Conservation (phyloP, 306 rosid species). For the Erythrophleum fordii region DNA sequence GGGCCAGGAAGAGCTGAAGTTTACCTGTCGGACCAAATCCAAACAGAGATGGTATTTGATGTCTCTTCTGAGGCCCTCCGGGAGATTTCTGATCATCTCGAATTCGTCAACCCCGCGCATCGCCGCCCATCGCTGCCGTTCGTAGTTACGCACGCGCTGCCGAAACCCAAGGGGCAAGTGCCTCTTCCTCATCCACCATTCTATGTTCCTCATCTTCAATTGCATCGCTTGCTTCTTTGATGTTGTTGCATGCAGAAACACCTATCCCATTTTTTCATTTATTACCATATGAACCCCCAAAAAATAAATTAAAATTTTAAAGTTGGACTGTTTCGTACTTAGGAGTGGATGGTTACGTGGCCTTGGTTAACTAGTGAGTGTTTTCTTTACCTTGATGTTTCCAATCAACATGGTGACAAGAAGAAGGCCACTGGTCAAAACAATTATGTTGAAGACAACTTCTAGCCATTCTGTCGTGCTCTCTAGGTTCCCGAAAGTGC, state of each 20-base stretch:
- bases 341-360: too few relatives aligned
- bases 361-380: too few relatives aligned
- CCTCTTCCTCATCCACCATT: conserved; percentile 98
- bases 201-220: conserved; percentile 87
- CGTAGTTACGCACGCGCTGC: conserved; percentile 87
- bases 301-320: neutral
- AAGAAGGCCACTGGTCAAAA: conserved; percentile 85
- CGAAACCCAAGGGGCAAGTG: conserved; percentile 67
- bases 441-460: conserved; percentile 88
- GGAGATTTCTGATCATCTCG: conserved; percentile 77
- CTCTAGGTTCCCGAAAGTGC: conserved; percentile 91
- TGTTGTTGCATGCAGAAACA: conserved; percentile 87
- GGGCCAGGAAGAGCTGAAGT: neutral
- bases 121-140: conserved; percentile 90
- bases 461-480: conserved; percentile 92
- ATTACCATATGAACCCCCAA: neutral
- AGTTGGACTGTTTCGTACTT: neutral
- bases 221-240: conserved; percentile 95
- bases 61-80: conserved; percentile 89
- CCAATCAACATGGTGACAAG: conserved; percentile 95
- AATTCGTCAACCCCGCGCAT: conserved; percentile 92
- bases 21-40: conserved; percentile 84
- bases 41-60: conserved; percentile 94
- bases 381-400: conserved; percentile 76
- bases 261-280: conserved; percentile 46